These are phyloP conservation scores for Gyromitra esculenta DNA, from an alignment of 2,329 filamentous ascomycete species.

Conservation along the genomic window DNA sequence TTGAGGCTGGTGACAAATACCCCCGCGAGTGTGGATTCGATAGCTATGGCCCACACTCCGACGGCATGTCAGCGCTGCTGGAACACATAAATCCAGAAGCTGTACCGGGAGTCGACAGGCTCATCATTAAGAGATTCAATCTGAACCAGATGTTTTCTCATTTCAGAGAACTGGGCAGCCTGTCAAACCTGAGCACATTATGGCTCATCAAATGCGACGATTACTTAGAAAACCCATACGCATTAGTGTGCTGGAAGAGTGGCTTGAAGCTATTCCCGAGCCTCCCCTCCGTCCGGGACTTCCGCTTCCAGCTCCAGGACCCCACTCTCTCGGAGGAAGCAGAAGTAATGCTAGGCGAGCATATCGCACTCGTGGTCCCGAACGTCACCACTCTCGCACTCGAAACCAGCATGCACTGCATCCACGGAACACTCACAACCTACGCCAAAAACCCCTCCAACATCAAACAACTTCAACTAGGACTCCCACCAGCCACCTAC, in stretches of 20 bases:
- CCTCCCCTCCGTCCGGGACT: conserved; percentile 10
- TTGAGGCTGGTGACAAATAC: not conserved
- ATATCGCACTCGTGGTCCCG: conserved; percentile 6
- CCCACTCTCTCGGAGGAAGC: not conserved
- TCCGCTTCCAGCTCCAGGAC: not conserved
- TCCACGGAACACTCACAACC: conserved; percentile 1
- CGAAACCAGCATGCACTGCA: conserved; percentile 8
- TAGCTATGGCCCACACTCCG: conserved; percentile 6
- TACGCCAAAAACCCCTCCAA: conserved; percentile 2
- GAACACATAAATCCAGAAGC: not conserved
- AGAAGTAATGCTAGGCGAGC: conserved; percentile 12
- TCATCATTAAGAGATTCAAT: conserved; percentile 2
- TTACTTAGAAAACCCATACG: conserved; percentile 7
- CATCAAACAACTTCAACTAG: conserved; percentile 2
- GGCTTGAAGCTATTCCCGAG: conserved; percentile 10
- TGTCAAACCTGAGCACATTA: conserved; percentile 7
- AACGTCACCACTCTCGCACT: conserved; percentile 14
- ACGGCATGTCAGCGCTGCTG: not conserved
- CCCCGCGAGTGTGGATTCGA: not conserved
- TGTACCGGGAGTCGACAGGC: not conserved
- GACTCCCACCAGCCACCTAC: not conserved
- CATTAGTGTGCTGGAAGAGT: not conserved
- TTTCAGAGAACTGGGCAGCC: not conserved
- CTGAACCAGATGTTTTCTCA: conserved; percentile 15
- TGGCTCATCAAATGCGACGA: not conserved